Evolutionary conservation across 2,329 filamentous ascomycete species (phyloP).

Genomic region (Diaporthe vexans): DNA sequence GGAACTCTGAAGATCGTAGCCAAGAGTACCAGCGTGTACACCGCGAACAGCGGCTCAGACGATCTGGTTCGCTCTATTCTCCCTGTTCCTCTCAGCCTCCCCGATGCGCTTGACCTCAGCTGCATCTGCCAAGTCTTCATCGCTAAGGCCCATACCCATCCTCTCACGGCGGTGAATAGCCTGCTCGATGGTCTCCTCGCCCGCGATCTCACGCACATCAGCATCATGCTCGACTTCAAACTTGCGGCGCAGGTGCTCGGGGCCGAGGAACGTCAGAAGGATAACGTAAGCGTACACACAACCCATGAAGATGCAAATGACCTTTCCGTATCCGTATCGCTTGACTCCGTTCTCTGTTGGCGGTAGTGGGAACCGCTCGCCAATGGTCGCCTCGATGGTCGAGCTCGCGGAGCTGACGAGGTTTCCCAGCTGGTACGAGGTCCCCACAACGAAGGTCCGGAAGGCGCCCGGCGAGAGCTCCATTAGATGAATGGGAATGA

Average conservation of each 20-base stretch:
- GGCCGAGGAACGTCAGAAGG: constrained; percentile 73
- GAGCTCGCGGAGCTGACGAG: constrained; percentile 77
- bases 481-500: constrained; percentile 84
- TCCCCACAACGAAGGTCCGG: constrained; percentile 81
- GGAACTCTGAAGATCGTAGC: neutral
- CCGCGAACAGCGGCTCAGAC: neutral
- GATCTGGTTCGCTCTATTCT: constrained; percentile 10
- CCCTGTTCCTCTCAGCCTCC: constrained; percentile 22
- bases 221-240: constrained; percentile 65
- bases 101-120: constrained; percentile 38
- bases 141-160: constrained; percentile 49
- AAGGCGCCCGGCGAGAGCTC: constrained; percentile 81
- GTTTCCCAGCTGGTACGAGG: constrained; percentile 83
- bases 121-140: constrained; percentile 47
- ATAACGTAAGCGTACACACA: constrained; percentile 80
- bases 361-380: constrained; percentile 80
- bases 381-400: constrained; percentile 82
- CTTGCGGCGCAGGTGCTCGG: constrained; percentile 65
- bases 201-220: constrained; percentile 62
- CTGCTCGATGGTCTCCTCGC: constrained; percentile 52
- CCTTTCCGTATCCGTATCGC: constrained; percentile 82
- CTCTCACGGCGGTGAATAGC: constrained; percentile 62
- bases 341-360: constrained; percentile 59
- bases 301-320: constrained; percentile 93
- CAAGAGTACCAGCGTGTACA: neutral